These are phyloP conservation scores for Linum lewisii DNA, from an alignment of 345 rosid genomes.

Conservation along the genomic window DNA sequence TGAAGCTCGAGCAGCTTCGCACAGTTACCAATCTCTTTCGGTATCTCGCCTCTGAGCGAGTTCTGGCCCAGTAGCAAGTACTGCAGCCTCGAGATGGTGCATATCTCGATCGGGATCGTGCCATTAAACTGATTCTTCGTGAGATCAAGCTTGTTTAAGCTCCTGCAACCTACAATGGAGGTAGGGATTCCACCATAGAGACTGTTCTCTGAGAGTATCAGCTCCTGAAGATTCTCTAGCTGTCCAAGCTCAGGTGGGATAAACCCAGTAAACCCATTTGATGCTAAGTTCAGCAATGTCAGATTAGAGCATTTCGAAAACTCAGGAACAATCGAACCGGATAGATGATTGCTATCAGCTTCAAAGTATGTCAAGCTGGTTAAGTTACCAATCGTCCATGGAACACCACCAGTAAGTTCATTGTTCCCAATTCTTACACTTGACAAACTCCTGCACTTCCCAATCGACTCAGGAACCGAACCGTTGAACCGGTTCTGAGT, in stretches of 20 bases:
- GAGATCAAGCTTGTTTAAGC: conserved; percentile 50
- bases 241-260: conserved; percentile 66
- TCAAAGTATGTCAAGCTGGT: conserved; percentile 85
- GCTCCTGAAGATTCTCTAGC: conserved; percentile 75
- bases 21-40: conserved; percentile 28
- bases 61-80: conserved; percentile 25
- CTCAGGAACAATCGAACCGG: conserved; percentile 69
- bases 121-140: conserved; percentile 26
- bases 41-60: conserved; percentile 27
- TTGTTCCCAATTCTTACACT: conserved; percentile 81
- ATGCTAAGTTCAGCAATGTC: conserved; percentile 75
- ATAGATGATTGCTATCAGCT: conserved; percentile 71
- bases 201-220: conserved; percentile 80
- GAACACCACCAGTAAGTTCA: conserved; percentile 65
- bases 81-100: conserved; percentile 27
- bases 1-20: conserved; percentile 21
- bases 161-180: conserved; percentile 63
- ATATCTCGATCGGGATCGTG: conserved; percentile 21
- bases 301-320: conserved; percentile 73
- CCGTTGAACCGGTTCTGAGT: conserved; percentile 66
- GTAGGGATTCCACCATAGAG: conserved; percentile 68
- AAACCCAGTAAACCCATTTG: conserved; percentile 71
- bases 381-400: conserved; percentile 65
- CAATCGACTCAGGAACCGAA: conserved; percentile 58
- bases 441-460: conserved; percentile 67